Conservation (phyloP, 371 early-diverging fungal species). For the Umbelopsis sp. region DNA sequence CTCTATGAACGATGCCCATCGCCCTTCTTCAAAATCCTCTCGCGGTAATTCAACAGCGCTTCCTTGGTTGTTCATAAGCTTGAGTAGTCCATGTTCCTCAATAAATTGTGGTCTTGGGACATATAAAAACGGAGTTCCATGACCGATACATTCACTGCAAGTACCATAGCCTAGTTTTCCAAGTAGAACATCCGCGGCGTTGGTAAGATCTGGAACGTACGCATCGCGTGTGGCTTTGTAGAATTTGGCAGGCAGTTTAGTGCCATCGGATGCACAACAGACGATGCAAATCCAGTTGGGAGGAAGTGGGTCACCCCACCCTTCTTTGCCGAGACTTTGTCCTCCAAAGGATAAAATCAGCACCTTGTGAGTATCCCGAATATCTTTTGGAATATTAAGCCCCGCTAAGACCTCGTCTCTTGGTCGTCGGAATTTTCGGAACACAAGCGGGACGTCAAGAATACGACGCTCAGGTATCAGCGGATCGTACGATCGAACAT, state of each 20-base stretch:
- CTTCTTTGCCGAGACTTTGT: constrained; percentile 54
- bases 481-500: constrained; percentile 22
- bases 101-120: constrained; percentile 80
- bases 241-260: constrained; percentile 56
- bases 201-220: constrained; percentile 77
- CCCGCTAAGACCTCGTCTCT: constrained; percentile 56
- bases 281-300: constrained; percentile 79
- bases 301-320: constrained; percentile 66
- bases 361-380: constrained; percentile 60
- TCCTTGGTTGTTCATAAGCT: constrained; percentile 68
- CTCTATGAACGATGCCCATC: constrained; percentile 57
- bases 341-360: constrained; percentile 81
- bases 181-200: constrained; percentile 75
- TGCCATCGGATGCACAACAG: constrained; percentile 60
- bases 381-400: constrained; percentile 63
- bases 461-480: constrained; percentile 36
- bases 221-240: constrained; percentile 67
- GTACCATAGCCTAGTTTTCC: constrained; percentile 85
- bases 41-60: constrained; percentile 65
- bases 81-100: constrained; percentile 74
- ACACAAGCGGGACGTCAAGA: constrained; percentile 67
- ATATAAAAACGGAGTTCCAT: constrained; percentile 73
- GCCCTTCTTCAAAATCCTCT: constrained; percentile 64
- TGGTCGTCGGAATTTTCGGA: constrained; percentile 51
- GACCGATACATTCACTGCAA: constrained; percentile 81